A percentile compares a stretch with the other conserved stretches of the same genome.
phyloP scores from a whole-genome alignment of 1,284 basidiomycete species.

The Ustilago lituana region DNA sequence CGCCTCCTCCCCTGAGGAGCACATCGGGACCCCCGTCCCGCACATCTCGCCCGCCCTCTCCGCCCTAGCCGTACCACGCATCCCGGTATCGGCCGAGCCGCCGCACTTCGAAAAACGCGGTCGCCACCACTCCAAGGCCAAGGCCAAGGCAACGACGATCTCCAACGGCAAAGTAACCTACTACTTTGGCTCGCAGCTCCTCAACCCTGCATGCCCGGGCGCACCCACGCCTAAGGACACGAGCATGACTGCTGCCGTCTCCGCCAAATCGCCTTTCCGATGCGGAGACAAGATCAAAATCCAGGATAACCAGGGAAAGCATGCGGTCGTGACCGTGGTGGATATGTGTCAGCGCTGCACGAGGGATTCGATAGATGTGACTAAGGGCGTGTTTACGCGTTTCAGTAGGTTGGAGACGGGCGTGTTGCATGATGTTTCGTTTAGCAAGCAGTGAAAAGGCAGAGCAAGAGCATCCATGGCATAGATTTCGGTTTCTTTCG shows the following conservation, averaged over 20 bases:
- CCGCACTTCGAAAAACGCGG: slow-evolving; percentile 3
- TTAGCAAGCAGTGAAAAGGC: slow-evolving; percentile 14
- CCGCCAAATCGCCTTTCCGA: slow-evolving; percentile 22
- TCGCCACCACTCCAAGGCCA: no score
- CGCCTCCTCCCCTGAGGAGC: background rate
- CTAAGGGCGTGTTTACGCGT: slow-evolving; percentile 38
- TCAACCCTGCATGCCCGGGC: slow-evolving; percentile 30
- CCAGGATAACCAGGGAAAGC: slow-evolving; percentile 3
- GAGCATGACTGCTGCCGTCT: slow-evolving; percentile 38
- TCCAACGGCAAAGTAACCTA: slow-evolving; percentile 29
- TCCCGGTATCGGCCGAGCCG: background rate
- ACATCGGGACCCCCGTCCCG: background rate
- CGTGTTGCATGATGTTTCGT: slow-evolving; percentile 17
- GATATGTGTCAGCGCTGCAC: slow-evolving; percentile 35
- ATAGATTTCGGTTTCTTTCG: no score
- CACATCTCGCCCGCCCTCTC: background rate
- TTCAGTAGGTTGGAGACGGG: slow-evolving; percentile 19
- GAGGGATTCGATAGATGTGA: slow-evolving; percentile 36
- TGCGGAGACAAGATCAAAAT: slow-evolving; percentile 37
- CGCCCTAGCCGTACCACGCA: background rate
- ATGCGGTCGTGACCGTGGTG: slow-evolving; percentile 21
- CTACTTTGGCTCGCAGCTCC: slow-evolving; percentile 28
- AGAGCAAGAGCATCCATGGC: no score
- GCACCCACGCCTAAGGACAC: slow-evolving; percentile 14
- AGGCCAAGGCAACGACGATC: slow-evolving; percentile 12